phyloP scores from a whole-genome alignment of 306 rosid species.

The Vigna unguiculata region DNA sequence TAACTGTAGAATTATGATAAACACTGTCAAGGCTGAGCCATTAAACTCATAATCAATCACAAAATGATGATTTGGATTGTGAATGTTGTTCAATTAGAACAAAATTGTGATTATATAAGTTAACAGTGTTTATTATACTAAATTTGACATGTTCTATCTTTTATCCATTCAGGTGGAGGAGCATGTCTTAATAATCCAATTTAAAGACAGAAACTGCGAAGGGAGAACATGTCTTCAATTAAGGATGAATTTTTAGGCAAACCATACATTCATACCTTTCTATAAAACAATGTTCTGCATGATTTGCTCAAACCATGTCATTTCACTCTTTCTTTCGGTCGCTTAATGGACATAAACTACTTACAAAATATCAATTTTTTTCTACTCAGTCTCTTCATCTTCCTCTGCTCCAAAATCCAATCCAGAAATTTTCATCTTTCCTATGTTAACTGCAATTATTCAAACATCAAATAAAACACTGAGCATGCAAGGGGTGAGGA shows the following conservation, averaged over 20 bases:
- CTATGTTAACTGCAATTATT: constrained; percentile 75
- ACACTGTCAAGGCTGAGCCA: too few relatives aligned
- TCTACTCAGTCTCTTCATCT: constrained; percentile 40
- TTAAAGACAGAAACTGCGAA: background rate
- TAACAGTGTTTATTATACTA: too few relatives aligned
- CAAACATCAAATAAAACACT: constrained; percentile 24
- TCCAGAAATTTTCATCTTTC: constrained; percentile 82
- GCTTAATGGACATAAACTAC: constrained; percentile 21
- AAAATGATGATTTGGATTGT: too few relatives aligned
- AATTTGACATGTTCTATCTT: background rate
- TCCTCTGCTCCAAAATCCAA: constrained; percentile 68
- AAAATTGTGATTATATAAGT: background rate
- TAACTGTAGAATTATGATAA: too few relatives aligned
- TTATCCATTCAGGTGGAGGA: background rate
- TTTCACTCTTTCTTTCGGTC: background rate
- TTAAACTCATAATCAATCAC: too few relatives aligned
- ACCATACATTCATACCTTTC: background rate
- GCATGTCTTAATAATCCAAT: constrained; percentile 8
- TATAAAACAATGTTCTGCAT: constrained; percentile 23
- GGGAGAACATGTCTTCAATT: background rate
- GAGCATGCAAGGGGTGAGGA: background rate
- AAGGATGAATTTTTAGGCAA: background rate
- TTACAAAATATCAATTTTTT: constrained; percentile 18
- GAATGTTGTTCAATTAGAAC: background rate
- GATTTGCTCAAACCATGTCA: constrained; percentile 36